phyloP scores from a whole-genome alignment of 2,329 filamentous ascomycete genomes.

The Lasiodiplodia theobromae region DNA sequence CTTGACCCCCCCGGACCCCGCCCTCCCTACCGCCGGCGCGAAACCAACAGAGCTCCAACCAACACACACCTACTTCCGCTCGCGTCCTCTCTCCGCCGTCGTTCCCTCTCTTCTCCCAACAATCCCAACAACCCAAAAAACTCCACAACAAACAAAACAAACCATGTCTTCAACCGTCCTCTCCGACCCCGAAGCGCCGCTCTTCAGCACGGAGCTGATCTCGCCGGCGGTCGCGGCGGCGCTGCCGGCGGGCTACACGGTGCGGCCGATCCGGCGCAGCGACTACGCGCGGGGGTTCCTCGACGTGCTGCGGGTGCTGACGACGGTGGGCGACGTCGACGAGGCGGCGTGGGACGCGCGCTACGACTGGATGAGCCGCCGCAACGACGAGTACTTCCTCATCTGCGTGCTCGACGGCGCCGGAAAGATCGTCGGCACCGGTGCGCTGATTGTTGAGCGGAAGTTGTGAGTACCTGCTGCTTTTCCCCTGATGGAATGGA shows the following conservation, averaged over 20 bases:
- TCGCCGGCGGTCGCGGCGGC: slow-evolving; percentile 74
- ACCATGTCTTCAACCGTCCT: slow-evolving; percentile 21
- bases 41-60: neutral
- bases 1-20: slow-evolving; percentile 9
- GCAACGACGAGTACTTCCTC: slow-evolving; percentile 82
- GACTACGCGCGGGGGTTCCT: slow-evolving; percentile 88
- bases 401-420: slow-evolving; percentile 82
- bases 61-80: neutral
- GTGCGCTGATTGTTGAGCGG: slow-evolving; percentile 87
- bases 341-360: slow-evolving; percentile 75
- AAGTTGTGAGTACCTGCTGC: slow-evolving; percentile 70
- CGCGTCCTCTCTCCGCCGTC: neutral
- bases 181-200: slow-evolving; percentile 55
- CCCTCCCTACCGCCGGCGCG: slow-evolving; percentile 7
- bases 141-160: neutral
- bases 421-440: slow-evolving; percentile 82
- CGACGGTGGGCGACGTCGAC: slow-evolving; percentile 86
- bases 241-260: slow-evolving; percentile 81
- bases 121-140: neutral
- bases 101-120: neutral
- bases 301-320: slow-evolving; percentile 88
- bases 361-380: slow-evolving; percentile 80
- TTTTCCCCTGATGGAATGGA: too few species aligned
- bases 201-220: slow-evolving; percentile 81
- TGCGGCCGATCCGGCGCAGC: slow-evolving; percentile 78